A percentile compares a stretch with the other conserved stretches of the same genome.
phyloP scores from a whole-genome alignment of 176 grass and related monocot genomes.

The Triticum urartu region DNA sequence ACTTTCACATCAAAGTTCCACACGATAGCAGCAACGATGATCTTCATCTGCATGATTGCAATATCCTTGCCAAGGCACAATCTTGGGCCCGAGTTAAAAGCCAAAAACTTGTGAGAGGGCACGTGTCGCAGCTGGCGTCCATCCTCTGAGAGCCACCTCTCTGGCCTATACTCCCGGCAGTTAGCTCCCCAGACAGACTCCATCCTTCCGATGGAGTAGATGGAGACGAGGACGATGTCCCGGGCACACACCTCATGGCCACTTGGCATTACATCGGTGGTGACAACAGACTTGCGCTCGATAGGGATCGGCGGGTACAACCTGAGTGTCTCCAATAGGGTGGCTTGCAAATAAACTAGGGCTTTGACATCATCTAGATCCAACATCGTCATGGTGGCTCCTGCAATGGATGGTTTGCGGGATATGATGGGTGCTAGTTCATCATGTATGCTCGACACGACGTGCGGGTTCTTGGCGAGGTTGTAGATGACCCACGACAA shows the following conservation, averaged over 20 bases:
- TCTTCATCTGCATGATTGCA: not conserved
- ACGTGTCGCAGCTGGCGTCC: not conserved
- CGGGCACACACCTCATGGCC: not conserved
- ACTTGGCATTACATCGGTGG: not conserved
- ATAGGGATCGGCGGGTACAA: not conserved
- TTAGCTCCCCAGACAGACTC: not conserved
- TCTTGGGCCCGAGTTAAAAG: not conserved
- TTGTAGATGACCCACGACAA: not conserved
- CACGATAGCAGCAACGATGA: not conserved
- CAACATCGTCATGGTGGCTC: not conserved
- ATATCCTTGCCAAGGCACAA: not conserved
- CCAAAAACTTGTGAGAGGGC: not conserved
- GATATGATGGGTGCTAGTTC: not conserved
- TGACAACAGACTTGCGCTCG: not conserved
- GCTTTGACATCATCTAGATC: not conserved
- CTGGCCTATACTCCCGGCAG: not conserved
- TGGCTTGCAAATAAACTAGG: not conserved
- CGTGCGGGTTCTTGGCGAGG: not conserved
- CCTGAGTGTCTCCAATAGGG: not conserved
- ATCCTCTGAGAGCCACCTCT: not conserved
- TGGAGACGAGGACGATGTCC: not conserved
- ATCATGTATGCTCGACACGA: not conserved
- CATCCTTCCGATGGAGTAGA: not conserved
- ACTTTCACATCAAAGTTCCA: not conserved
- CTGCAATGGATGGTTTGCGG: not conserved